Evolutionary conservation across 306 rosid species (phyloP).

Genomic region (Dalbergia cochinchinensis): DNA sequence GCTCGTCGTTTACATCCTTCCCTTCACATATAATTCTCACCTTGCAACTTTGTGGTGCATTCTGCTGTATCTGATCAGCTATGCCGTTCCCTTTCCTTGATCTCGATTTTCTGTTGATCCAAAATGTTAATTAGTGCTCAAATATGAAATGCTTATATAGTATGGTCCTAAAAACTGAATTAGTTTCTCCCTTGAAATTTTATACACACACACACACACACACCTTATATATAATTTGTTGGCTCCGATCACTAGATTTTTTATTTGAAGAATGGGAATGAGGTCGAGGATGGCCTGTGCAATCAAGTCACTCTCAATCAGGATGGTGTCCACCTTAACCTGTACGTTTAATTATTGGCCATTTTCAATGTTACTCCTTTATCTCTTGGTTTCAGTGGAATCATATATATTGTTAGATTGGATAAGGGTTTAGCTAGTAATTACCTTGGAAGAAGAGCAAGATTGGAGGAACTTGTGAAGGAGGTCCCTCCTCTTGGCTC

Average conservation of each 20-base stretch:
- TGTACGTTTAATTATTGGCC: conserved; percentile 24
- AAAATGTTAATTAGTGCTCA: conserved; percentile 12
- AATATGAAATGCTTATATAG: neutral
- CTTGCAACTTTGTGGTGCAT: conserved; percentile 68
- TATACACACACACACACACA: neutral
- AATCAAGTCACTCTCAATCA: conserved; percentile 77
- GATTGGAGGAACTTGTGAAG: conserved; percentile 66
- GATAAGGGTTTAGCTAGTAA: too few species aligned
- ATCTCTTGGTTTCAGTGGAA: too few species aligned
- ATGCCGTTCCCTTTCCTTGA: conserved; percentile 69
- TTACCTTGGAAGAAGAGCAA: conserved; percentile 72
- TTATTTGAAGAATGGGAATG: conserved; percentile 69
- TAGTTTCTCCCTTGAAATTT: too few species aligned
- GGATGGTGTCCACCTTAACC: conserved; percentile 74
- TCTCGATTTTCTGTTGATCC: conserved; percentile 63
- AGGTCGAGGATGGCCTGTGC: conserved; percentile 75
- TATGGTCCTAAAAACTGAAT: too few species aligned
- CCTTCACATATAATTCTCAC: conserved; percentile 76
- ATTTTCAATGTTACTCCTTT: too few species aligned
- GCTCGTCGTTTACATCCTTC: conserved; percentile 53
- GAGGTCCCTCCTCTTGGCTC: conserved; percentile 71
- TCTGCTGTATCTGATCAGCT: conserved; percentile 67
- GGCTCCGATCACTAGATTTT: conserved; percentile 73
- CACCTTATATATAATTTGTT: conserved; percentile 72
- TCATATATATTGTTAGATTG: too few species aligned